A percentile compares a stretch with the other conserved stretches of the same genome.
Evolutionary conservation across 2,329 filamentous ascomycete genomes (phyloP).

Genomic region (Alternaria triticina): DNA sequence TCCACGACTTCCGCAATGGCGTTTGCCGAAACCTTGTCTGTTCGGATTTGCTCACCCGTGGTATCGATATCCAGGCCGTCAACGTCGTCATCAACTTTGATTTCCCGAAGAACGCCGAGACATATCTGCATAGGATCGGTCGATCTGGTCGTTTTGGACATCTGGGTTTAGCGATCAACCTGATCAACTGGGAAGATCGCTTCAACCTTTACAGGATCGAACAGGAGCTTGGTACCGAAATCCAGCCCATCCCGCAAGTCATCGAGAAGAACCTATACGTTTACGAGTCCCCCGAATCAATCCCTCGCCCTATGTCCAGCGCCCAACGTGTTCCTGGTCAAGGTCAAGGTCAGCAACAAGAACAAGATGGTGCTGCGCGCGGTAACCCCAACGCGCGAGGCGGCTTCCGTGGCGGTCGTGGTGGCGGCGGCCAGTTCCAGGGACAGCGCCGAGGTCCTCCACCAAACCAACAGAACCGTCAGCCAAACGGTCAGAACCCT

Average conservation of each 20-base stretch:
- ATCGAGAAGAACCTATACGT: constrained; percentile 99
- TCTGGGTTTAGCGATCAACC: constrained; percentile 94
- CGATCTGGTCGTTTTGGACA: constrained; percentile 97
- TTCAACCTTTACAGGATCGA: constrained; percentile 99
- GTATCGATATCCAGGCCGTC: constrained; percentile 99
- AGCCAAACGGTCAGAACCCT: constrained; percentile 45
- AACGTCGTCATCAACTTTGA: constrained; percentile 99
- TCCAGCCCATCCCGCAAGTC: constrained; percentile 89
- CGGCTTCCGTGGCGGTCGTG: constrained; percentile 44
- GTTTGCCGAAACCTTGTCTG: constrained; percentile 98
- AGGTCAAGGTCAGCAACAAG: constrained; percentile 36
- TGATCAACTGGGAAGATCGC: constrained; percentile 99
- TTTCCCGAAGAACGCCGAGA: constrained; percentile 99
- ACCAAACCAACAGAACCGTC: constrained; percentile 40
- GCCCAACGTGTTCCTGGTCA: constrained; percentile 44
- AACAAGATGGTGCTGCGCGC: constrained; percentile 33
- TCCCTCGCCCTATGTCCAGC: constrained; percentile 79
- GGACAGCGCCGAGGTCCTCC: constrained; percentile 37
- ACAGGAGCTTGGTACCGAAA: constrained; percentile 95
- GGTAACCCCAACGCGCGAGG: constrained; percentile 33
- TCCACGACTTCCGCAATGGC: constrained; percentile 98
- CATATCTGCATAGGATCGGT: constrained; percentile 97
- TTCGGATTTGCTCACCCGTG: constrained; percentile 94
- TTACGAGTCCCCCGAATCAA: constrained; percentile 94
- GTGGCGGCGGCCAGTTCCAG: constrained; percentile 42